Conservation (phyloP, 2,329 filamentous ascomycete genomes). For the Colletotrichum orchidophilum region DNA sequence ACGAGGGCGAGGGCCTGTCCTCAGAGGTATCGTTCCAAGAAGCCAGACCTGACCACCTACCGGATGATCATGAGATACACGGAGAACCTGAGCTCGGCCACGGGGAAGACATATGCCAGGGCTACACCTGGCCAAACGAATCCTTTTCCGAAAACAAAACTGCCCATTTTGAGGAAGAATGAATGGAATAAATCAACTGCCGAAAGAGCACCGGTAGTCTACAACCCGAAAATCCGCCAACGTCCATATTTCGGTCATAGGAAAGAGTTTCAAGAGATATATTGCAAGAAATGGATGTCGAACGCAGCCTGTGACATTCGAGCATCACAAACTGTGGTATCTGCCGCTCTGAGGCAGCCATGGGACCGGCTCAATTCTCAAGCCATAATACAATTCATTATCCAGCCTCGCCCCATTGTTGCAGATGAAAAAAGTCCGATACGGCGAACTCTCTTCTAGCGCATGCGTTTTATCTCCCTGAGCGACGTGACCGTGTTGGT, state of each 20-base stretch:
- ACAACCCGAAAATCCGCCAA: not conserved
- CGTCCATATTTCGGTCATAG: not conserved
- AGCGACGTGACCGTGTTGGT: not conserved
- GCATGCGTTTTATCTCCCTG: not conserved
- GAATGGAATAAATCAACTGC: not conserved
- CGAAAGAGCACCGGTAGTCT: not conserved
- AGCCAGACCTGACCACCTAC: not conserved
- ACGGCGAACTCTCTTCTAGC: not conserved
- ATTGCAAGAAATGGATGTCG: slow-evolving; percentile 18
- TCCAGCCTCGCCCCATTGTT: not conserved
- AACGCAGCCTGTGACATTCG: slow-evolving; percentile 28
- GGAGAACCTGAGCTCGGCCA: not conserved
- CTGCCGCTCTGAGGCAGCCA: not conserved
- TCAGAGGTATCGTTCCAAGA: no score
- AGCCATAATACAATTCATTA: slow-evolving; percentile 13
- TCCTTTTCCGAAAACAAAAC: not conserved
- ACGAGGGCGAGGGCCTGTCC: not conserved
- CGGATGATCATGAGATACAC: not conserved
- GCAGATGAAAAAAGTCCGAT: not conserved
- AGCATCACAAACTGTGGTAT: slow-evolving; percentile 1
- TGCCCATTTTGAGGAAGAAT: not conserved
- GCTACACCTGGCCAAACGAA: not conserved
- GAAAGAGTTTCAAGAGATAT: slow-evolving; percentile 14
- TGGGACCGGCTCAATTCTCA: not conserved
- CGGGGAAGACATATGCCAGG: no score